Evolutionary conservation across 2,329 filamentous ascomycete genomes (phyloP).

Genomic region (Colletotrichum godetiae): DNA sequence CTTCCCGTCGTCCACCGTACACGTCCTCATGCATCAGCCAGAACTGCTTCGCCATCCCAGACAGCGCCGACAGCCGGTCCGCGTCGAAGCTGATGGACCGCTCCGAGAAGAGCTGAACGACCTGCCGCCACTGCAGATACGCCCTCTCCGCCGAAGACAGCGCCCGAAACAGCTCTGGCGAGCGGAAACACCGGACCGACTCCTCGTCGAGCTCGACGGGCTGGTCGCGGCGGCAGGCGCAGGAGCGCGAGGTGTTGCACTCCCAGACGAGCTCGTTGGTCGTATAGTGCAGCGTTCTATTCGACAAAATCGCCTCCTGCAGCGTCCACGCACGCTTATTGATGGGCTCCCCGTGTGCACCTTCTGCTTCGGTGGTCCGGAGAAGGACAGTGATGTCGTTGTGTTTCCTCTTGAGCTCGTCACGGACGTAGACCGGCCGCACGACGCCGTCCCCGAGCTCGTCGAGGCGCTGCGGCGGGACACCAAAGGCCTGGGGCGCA

Average conservation of each 20-base stretch:
- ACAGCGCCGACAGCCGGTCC: neutral
- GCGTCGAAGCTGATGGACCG: neutral
- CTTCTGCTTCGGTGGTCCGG: neutral
- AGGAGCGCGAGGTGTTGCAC: conserved; percentile 9
- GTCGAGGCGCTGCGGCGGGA: neutral
- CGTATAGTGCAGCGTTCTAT: conserved; percentile 35
- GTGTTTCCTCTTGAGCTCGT: neutral
- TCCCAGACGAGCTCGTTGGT: conserved; percentile 36
- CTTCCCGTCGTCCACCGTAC: neutral
- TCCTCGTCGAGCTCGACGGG: neutral
- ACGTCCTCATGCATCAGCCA: neutral
- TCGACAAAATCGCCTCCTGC: conserved; percentile 38
- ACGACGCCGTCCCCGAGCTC: neutral
- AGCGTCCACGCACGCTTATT: conserved; percentile 36
- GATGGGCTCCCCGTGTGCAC: neutral
- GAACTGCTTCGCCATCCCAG: neutral
- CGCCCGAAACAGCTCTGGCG: neutral
- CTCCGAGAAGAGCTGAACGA: neutral
- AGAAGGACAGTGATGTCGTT: neutral
- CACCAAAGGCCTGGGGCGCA: neutral
- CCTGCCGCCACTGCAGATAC: neutral
- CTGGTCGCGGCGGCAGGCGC: neutral
- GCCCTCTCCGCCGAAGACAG: neutral
- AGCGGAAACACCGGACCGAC: neutral
- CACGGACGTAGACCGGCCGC: neutral